Evolutionary conservation across 352 stramenopile species (phyloP).

Genomic region (Phytophthora multivora): DNA sequence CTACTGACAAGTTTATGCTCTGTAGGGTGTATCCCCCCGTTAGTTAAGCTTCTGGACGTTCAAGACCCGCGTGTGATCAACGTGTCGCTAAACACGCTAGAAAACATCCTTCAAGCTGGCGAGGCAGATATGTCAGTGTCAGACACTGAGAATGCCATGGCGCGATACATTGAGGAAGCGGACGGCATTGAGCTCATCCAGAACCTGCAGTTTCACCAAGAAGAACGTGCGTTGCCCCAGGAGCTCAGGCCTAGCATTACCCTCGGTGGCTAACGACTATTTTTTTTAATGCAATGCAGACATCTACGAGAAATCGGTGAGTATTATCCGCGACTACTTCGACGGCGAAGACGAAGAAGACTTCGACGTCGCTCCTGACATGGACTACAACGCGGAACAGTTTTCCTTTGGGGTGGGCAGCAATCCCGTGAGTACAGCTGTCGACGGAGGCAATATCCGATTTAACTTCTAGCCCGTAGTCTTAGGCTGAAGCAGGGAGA

Average conservation of each 20-base stretch:
- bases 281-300: constrained; percentile 35
- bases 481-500: constrained; percentile 14
- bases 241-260: too few species aligned
- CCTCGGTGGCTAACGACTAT: constrained; percentile 5
- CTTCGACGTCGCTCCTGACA: constrained; percentile 57
- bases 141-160: constrained; percentile 94
- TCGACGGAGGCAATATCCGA: constrained; percentile 12
- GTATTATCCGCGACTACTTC: constrained; percentile 98
- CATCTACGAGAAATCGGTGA: constrained; percentile 94
- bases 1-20: neutral
- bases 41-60: constrained; percentile 94
- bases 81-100: constrained; percentile 96
- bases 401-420: constrained; percentile 67
- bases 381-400: constrained; percentile 54
- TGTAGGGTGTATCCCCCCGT: constrained; percentile 93
- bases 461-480: constrained; percentile 37
- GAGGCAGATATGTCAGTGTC: constrained; percentile 87
- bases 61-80: constrained; percentile 97
- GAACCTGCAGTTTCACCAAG: constrained; percentile 97
- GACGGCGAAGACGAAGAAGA: constrained; percentile 97
- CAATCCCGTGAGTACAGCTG: constrained; percentile 13
- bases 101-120: constrained; percentile 92
- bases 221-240: constrained; percentile 83
- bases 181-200: constrained; percentile 97
- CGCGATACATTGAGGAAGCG: constrained; percentile 95